A percentile compares a stretch with the other conserved stretches of the same genome.
Conservation (phyloP, 2,329 filamentous ascomycete species). For the Cladosporium phlei region DNA sequence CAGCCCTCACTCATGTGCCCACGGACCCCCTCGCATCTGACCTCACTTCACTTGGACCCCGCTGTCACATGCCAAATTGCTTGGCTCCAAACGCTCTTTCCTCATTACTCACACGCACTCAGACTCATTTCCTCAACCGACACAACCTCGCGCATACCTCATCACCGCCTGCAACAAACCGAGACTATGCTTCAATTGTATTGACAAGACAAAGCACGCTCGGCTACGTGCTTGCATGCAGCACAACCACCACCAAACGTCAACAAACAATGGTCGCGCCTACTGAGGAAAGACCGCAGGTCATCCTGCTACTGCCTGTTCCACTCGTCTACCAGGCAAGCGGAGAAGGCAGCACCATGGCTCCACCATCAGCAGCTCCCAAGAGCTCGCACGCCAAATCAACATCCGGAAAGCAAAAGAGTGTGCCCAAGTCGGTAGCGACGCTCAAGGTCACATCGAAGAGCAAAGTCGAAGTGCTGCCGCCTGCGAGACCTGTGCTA, state of each 20-base stretch:
- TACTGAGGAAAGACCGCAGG: conserved; percentile 5
- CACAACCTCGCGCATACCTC: too few species aligned
- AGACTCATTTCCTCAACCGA: too few species aligned
- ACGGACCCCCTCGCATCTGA: not conserved
- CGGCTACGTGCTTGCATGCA: not conserved
- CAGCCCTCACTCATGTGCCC: not conserved
- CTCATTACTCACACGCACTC: too few species aligned
- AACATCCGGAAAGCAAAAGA: not conserved
- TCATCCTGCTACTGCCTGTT: conserved; percentile 24
- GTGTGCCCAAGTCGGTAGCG: not conserved
- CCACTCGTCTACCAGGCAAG: conserved; percentile 23
- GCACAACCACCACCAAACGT: not conserved
- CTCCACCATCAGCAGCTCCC: conserved; percentile 11
- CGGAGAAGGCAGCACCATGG: conserved; percentile 6
- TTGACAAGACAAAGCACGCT: not conserved
- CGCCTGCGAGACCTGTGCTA: not conserved
- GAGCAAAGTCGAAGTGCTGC: not conserved
- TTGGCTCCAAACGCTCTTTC: too few species aligned
- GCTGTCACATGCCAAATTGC: not conserved
- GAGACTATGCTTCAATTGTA: not conserved
- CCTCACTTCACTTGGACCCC: not conserved
- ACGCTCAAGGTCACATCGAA: not conserved
- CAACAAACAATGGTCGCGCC: conserved; percentile 11
- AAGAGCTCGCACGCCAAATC: conserved; percentile 6
- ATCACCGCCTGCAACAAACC: too few species aligned